These are phyloP conservation scores for Nothophoma quercina DNA, from an alignment of 2,329 filamentous ascomycete species.

Conservation along the genomic window DNA sequence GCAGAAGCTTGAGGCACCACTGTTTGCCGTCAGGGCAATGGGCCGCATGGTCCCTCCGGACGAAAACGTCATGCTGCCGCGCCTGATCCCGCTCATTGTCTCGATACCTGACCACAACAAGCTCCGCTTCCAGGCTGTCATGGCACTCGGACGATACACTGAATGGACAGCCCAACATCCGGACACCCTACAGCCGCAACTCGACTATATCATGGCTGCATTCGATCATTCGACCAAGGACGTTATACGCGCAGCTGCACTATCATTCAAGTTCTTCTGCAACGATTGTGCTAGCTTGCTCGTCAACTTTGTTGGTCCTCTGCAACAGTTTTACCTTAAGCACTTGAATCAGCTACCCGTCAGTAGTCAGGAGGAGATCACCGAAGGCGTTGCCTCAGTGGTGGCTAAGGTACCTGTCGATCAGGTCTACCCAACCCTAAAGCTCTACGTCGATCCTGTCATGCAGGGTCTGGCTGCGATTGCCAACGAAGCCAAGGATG, in stretches of 20 bases:
- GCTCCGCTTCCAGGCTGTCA: slow-evolving; percentile 96
- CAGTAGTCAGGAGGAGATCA: slow-evolving; percentile 92
- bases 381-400: slow-evolving; percentile 91
- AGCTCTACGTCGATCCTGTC: slow-evolving; percentile 91
- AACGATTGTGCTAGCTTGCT: slow-evolving; percentile 90
- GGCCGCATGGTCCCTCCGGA: slow-evolving; percentile 93
- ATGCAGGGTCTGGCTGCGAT: slow-evolving; percentile 84
- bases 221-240: slow-evolving; percentile 90
- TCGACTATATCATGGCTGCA: slow-evolving; percentile 93
- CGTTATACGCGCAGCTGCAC: slow-evolving; percentile 87
- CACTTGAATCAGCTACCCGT: slow-evolving; percentile 86
- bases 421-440: slow-evolving; percentile 84
- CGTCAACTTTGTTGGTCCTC: slow-evolving; percentile 80
- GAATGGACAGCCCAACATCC: slow-evolving; percentile 97
- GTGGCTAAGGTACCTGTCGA: slow-evolving; percentile 83
- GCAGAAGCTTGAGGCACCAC: slow-evolving; percentile 93
- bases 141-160: slow-evolving; percentile 95
- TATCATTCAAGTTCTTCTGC: slow-evolving; percentile 97
- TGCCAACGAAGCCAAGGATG: slow-evolving; percentile 83
- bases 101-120: slow-evolving; percentile 97
- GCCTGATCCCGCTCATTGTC: slow-evolving; percentile 91
- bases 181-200: slow-evolving; percentile 88
- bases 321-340: slow-evolving; percentile 92
- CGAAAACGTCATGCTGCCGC: slow-evolving; percentile 84
- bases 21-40: slow-evolving; percentile 96